Percentiles rank a stretch among this genome's conserved stretches.
These are phyloP conservation scores for Radiomyces spectabilis DNA, from an alignment of 192 early-diverging fungal species.

Conservation along the genomic window DNA sequence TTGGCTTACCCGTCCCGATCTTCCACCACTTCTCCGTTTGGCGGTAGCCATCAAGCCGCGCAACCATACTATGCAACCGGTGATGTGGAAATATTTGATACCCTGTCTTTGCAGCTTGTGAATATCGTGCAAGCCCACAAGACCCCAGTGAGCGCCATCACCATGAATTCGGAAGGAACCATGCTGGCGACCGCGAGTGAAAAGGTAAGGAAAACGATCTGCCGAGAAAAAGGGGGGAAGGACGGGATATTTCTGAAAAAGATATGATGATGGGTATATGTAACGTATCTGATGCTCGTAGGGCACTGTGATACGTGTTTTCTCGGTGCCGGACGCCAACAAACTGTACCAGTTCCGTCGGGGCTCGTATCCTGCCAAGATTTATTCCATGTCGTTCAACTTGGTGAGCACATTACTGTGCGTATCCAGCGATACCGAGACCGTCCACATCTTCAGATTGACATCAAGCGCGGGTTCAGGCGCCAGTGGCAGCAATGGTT, in stretches of 20 bases:
- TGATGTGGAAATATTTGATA: constrained; percentile 91
- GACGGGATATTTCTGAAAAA: too few species aligned
- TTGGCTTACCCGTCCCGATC: constrained; percentile 88
- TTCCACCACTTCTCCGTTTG: constrained; percentile 47
- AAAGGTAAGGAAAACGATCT: constrained; percentile 57
- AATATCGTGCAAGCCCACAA: constrained; percentile 97
- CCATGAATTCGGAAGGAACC: constrained; percentile 88
- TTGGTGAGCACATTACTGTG: constrained; percentile 58
- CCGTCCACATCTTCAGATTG: constrained; percentile 91
- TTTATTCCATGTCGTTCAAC: constrained; percentile 90
- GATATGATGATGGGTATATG: too few species aligned
- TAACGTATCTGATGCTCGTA: constrained; percentile 1
- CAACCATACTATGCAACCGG: constrained; percentile 54
- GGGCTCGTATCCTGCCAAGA: constrained; percentile 86
- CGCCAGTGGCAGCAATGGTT: constrained; percentile 11
- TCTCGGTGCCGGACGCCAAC: constrained; percentile 76
- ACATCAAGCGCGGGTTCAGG: constrained; percentile 6
- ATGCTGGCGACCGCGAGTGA: constrained; percentile 92
- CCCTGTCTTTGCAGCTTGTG: constrained; percentile 77
- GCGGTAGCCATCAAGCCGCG: constrained; percentile 28
- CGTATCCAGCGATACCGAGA: constrained; percentile 89
- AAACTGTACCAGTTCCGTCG: constrained; percentile 91
- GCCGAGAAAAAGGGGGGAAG: too few species aligned
- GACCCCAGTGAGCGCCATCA: constrained; percentile 75
- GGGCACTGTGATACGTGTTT: constrained; percentile 96